Base-by-base conservation (phyloP, 2,329 filamentous ascomycete species). In the Exophiala dermatitidis region DNA sequence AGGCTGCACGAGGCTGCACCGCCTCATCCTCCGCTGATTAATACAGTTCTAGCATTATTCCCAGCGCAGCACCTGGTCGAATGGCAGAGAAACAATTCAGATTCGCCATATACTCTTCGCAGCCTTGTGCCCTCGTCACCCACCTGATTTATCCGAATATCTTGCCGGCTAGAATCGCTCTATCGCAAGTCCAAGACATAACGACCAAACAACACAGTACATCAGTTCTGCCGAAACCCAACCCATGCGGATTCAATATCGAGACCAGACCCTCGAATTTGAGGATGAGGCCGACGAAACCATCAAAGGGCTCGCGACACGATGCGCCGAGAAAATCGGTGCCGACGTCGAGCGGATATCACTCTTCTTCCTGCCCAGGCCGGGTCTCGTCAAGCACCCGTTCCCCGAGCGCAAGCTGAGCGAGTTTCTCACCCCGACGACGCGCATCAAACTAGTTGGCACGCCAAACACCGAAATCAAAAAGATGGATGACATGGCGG, bases 191-290 rank as follows among this genome's bases (percentile, higher is more conserved):
- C n/a, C n/a, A n/a, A n/a, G n/a, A n/a, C n/a, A n/a, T n/a, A n/a
- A n/a, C n/a, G n/a, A n/a, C n/a, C n/a, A n/a, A n/a, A n/a, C n/a
- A n/a, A n/a, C n/a, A n/a, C n/a, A n/a, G n/a, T n/a, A n/a, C n/a
- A n/a, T n/a, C n/a, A n/a, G n/a, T n/a, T n/a, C n/a, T n/a, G n/a
- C n/a, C n/a, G n/a, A n/a, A n/a, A 34, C 32, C 32, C 9, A 34
- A 34, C 32, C 32, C 4, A 64, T 83, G 37, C 77, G 72, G 10
- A 65, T 84, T 54, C 74, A 75, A 57, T 76, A 83, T 61, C 79
- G 82, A 64, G 74, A 76, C 63, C 74, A 74, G 46, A 68, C 72
- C 1, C 68, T 80, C 59, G 67, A 69, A 12, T 65, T 82, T 42
- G 66, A 69, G 7, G 73, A 82, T 43, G 63, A 76, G 10, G 48